A percentile compares a stretch with the other conserved stretches of the same genome.
Conservation (phyloP, 768 basidiomycete species). For the Leccinum barrowsii region DNA sequence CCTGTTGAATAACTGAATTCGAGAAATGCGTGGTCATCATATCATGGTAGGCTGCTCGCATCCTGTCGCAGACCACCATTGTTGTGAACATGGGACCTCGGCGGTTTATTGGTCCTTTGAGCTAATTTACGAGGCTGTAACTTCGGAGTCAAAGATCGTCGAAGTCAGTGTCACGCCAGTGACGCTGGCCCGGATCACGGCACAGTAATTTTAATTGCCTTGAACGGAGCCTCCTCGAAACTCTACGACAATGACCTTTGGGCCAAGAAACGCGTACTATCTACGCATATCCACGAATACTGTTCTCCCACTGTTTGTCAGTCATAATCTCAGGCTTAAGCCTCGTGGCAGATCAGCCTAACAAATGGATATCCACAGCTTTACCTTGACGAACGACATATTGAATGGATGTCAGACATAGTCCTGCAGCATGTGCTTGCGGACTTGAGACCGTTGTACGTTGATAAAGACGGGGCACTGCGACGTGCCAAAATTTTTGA, state of each 20-base stretch:
- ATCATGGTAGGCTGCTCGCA: no score
- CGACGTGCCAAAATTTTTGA: not conserved
- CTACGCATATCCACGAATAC: conserved; percentile 71
- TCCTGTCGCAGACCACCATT: no score
- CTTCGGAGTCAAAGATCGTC: no score
- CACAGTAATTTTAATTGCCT: no score
- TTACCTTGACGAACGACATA: conserved; percentile 85
- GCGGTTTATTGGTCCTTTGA: not conserved
- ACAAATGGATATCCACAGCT: conserved; percentile 40
- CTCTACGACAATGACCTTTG: conserved; percentile 51
- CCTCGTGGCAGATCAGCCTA: not conserved
- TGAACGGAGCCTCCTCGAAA: not conserved
- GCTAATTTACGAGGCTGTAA: no score
- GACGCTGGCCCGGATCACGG: no score
- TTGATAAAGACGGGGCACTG: not conserved
- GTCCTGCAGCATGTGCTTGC: conserved; percentile 77
- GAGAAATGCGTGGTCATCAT: not conserved
- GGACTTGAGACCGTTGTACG: conserved; percentile 71
- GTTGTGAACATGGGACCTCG: not conserved
- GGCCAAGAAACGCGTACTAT: conserved; percentile 75
- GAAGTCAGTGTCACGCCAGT: no score
- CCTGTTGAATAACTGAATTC: not conserved
- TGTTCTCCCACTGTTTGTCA: conserved; percentile 77
- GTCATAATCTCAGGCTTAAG: conserved; percentile 14
- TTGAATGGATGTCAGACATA: conserved; percentile 86